These are phyloP conservation scores for Geosiphon pyriformis DNA, from an alignment of 192 early-diverging fungal genomes.

Conservation along the genomic window DNA sequence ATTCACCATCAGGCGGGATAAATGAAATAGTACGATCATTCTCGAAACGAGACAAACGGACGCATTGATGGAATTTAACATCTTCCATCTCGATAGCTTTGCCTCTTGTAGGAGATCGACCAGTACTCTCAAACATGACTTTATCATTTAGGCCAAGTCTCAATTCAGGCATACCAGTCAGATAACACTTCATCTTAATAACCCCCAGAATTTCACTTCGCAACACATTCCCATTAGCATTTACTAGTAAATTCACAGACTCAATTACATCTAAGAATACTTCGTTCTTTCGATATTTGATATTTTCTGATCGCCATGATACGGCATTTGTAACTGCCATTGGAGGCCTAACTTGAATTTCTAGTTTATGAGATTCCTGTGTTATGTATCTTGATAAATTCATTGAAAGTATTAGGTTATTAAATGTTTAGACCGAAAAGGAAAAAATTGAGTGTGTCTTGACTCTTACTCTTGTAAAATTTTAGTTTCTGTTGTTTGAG, in stretches of 20 bases:
- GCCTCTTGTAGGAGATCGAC: constrained; percentile 57
- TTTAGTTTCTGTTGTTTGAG: constrained; percentile 85
- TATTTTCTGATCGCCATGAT: constrained; percentile 89
- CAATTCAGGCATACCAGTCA: constrained; percentile 83
- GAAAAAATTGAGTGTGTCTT: background rate
- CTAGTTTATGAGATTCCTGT: constrained; percentile 93
- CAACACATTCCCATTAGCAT: constrained; percentile 52
- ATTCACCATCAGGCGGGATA: constrained; percentile 88
- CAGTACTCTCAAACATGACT: constrained; percentile 90
- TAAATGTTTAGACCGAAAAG: background rate
- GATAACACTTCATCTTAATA: constrained; percentile 81
- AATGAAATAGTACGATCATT: constrained; percentile 86
- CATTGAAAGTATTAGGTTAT: background rate
- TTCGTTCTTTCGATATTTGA: constrained; percentile 97
- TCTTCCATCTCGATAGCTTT: constrained; percentile 91
- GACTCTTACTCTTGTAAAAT: constrained; percentile 66
- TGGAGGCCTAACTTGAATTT: constrained; percentile 83
- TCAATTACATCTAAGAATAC: constrained; percentile 98
- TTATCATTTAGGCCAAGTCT: constrained; percentile 85
- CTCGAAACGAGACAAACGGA: constrained; percentile 80
- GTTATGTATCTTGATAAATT: constrained; percentile 79
- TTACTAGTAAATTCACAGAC: constrained; percentile 90
- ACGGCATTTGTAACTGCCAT: constrained; percentile 92
- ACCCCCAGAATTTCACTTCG: constrained; percentile 71
- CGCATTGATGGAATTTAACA: constrained; percentile 88